Base-by-base conservation (phyloP, 371 early-diverging fungal species). In the Mucor circinelloides region DNA sequence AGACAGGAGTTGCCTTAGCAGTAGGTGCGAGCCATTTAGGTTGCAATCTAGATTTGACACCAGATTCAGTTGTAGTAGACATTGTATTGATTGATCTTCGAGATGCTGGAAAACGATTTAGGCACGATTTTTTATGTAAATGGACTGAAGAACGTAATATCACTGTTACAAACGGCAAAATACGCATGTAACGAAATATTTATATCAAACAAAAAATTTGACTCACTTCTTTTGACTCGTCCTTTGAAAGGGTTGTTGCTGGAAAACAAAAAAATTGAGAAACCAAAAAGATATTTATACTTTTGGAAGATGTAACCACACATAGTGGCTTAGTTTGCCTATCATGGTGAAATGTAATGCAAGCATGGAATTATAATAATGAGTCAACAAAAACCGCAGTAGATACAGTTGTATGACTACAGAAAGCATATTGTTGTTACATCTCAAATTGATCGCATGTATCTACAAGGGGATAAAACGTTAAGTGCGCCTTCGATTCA, bases 11-110 rank as follows among this genome's bases (percentile, higher is more conserved):
- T 10, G 60, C 44, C 40, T 60, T 64, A 0, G 38, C 48, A 28
- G 54, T 30, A 48, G 77, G 72, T 27, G 55, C 36, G 19, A 66
- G 69, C 85, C 85, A 85, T 36, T 69, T 63, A 6, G 85, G 82
- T 64, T 83, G 84, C 63, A 69, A 65, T 72, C 73, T 78, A 17
- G 81, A 76, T 57, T 67, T 68, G 23, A 40, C 58, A 56, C 19
- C 36, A 21, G 54, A 52, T 30, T 15, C 15, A 27, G 40, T n/a
- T n/a, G n/a, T 48, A 21, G 58, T 56, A 5, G 68, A 56, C 68
- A 67, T 67, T 21, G 27, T 28, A 13, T 50, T 21, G n/a, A 50
- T 50, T 2, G 19, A 10, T 21, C 54, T 38, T 50, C 34, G 54
- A 13, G 54, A 5, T 54, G 54, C 15, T 54, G 25, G 10, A 38